Conservation (phyloP, 257 asterid species). For the Henckelia pumila region DNA sequence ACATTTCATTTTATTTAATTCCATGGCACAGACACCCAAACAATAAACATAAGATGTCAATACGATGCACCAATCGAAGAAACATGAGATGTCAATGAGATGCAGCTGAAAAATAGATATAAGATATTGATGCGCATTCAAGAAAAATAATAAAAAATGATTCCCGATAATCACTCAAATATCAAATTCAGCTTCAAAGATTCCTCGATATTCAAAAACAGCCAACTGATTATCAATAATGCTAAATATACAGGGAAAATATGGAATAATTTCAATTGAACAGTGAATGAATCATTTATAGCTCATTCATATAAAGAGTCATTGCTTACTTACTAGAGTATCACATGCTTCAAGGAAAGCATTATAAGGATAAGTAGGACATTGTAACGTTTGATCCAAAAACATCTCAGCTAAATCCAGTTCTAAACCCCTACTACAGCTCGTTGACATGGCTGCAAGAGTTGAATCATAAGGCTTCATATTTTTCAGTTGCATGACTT, state of each 20-base stretch:
- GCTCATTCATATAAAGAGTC: slow-evolving; percentile 20
- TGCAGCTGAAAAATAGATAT: neutral
- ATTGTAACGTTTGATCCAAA: slow-evolving; percentile 50
- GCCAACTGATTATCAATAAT: slow-evolving; percentile 13
- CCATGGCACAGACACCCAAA: neutral
- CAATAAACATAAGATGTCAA: neutral
- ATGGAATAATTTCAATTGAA: neutral
- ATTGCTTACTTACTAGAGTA: slow-evolving; percentile 51
- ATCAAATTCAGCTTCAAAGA: neutral
- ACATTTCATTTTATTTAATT: neutral
- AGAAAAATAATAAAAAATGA: slow-evolving; percentile 2
- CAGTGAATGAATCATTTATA: neutral
- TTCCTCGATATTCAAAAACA: slow-evolving; percentile 1
- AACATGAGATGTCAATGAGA: slow-evolving; percentile 8
- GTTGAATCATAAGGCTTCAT: slow-evolving; percentile 72
- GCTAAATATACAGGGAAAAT: slow-evolving; percentile 6
- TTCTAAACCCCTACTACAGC: slow-evolving; percentile 70
- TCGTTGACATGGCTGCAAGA: slow-evolving; percentile 62
- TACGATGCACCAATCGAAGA: no score
- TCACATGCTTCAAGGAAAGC: slow-evolving; percentile 80
- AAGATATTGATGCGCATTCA: slow-evolving; percentile 8
- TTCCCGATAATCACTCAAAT: neutral
- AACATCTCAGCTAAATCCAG: slow-evolving; percentile 73
- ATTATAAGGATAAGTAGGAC: slow-evolving; percentile 54
- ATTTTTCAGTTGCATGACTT: slow-evolving; percentile 64